phyloP scores from a whole-genome alignment of 768 basidiomycete genomes.

The Clitopilus passeckerianus region DNA sequence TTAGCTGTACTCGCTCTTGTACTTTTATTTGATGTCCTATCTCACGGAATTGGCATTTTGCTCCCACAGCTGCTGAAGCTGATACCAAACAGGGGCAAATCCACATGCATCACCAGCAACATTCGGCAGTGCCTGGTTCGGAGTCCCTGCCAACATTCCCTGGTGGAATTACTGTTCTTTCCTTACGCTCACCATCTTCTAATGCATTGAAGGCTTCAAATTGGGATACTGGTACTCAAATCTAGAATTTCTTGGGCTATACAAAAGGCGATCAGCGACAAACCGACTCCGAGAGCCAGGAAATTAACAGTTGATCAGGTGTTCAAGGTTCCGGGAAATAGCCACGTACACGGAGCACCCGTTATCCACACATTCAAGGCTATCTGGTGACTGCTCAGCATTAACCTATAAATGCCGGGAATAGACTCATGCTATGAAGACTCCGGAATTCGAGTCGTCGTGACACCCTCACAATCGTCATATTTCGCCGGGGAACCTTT shows the following conservation, averaged over 20 bases:
- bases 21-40: not conserved
- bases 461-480: constrained; percentile 78
- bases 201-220: not conserved
- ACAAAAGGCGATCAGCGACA: not conserved
- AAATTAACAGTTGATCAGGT: not conserved
- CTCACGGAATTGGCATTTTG: not conserved
- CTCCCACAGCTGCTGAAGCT: not conserved
- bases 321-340: not conserved
- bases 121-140: not conserved
- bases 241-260: not conserved
- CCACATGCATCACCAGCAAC: not conserved
- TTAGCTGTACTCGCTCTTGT: too few species aligned
- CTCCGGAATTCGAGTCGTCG: constrained; percentile 50
- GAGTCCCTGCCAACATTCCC: not conserved
- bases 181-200: not conserved
- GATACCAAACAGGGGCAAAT: not conserved
- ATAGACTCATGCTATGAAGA: not conserved
- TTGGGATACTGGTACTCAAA: not conserved
- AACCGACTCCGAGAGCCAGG: not conserved
- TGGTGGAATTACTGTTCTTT: not conserved
- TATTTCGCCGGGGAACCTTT: constrained; percentile 93
- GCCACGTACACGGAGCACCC: not conserved
- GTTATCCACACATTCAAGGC: not conserved
- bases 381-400: not conserved
- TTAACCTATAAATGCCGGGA: not conserved